These are phyloP conservation scores for Clonostachys chloroleuca DNA, from an alignment of 2,329 filamentous ascomycete genomes.

Conservation along the genomic window DNA sequence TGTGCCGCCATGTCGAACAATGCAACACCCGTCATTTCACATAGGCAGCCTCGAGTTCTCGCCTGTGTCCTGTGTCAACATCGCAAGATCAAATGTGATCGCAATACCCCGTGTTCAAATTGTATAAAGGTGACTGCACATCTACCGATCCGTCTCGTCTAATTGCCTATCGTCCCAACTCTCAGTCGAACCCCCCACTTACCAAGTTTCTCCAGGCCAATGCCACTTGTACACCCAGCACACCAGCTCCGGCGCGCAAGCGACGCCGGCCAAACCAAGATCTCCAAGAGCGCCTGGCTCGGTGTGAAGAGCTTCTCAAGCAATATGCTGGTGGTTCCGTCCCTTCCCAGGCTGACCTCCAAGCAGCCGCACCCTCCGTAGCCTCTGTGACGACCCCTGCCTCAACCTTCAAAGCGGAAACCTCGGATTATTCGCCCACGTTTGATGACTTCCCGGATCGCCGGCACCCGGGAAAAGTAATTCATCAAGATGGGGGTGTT, in stretches of 20 bases:
- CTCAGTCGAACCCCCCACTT: not conserved
- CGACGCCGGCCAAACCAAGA: slow-evolving; percentile 56
- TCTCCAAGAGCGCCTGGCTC: slow-evolving; percentile 53
- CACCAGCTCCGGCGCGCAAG: slow-evolving; percentile 55
- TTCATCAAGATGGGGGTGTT: slow-evolving; percentile 48
- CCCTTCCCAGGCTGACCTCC: slow-evolving; percentile 6
- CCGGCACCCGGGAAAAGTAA: slow-evolving; percentile 41
- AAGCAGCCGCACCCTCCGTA: not conserved
- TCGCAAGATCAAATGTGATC: slow-evolving; percentile 60
- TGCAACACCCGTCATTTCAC: slow-evolving; percentile 3
- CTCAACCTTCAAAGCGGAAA: not conserved
- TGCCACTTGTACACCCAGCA: slow-evolving; percentile 55
- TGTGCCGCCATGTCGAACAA: slow-evolving; percentile 17
- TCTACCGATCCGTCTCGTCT: not conserved
- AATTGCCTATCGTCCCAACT: not conserved
- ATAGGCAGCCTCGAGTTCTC: slow-evolving; percentile 40
- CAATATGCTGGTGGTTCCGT: slow-evolving; percentile 42
- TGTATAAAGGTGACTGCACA: slow-evolving; percentile 47
- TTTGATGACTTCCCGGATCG: slow-evolving; percentile 2
- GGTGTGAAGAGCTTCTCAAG: slow-evolving; percentile 54
- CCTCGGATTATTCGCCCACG: not conserved
- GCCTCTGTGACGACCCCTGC: not conserved
- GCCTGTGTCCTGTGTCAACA: slow-evolving; percentile 56
- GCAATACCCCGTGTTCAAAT: slow-evolving; percentile 54
- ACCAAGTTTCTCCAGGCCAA: slow-evolving; percentile 38